Evolutionary conservation across 2,329 filamentous ascomycete genomes (phyloP).

Genomic region (Ambrosiella cleistominuta): DNA sequence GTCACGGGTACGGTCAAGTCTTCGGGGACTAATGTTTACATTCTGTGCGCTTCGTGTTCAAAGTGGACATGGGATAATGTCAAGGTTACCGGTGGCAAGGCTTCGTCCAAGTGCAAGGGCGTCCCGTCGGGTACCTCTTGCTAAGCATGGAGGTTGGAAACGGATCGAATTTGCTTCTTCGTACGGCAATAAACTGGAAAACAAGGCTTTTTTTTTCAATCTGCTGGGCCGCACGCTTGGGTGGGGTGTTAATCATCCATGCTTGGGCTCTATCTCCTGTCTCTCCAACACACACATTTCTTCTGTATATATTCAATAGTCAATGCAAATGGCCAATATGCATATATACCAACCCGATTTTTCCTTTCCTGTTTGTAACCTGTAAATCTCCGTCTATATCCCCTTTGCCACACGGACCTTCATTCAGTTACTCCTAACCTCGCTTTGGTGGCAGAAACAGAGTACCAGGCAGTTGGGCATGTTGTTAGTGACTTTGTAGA

Average conservation of each 20-base stretch:
- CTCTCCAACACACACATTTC: neutral
- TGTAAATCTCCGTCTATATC: no score
- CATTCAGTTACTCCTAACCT: no score
- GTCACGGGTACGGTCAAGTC: conserved; percentile 27
- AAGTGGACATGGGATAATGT: conserved; percentile 36
- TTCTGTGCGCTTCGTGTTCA: conserved; percentile 33
- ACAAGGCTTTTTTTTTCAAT: neutral
- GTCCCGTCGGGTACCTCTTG: conserved; percentile 15
- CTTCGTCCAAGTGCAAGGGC: conserved; percentile 17
- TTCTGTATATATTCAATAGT: neutral
- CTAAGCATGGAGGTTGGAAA: neutral
- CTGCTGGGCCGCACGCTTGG: neutral
- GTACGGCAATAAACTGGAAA: no score
- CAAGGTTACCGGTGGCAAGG: conserved; percentile 33
- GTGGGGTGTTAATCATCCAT: neutral
- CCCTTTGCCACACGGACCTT: no score
- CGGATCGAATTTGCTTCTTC: no score
- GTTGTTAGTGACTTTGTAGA: no score
- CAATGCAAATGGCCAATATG: neutral
- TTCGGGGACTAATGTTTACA: conserved; percentile 28
- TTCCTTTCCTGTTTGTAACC: neutral
- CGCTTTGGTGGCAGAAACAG: no score
- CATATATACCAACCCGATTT: neutral
- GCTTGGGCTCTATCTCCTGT: no score
- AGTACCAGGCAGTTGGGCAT: no score